Conservation (phyloP, 345 rosid species). For the Salix koriyanagi region DNA sequence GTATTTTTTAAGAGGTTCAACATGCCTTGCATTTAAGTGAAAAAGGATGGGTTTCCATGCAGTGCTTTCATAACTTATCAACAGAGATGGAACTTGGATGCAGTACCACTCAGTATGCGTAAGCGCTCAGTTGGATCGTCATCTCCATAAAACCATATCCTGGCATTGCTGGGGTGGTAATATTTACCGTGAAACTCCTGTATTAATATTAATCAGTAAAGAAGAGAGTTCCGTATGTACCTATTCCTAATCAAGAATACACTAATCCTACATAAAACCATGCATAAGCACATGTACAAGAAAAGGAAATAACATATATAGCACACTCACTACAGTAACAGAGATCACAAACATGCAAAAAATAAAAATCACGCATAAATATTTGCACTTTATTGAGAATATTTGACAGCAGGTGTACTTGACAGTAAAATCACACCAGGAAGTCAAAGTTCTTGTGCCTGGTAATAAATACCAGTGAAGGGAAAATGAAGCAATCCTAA, state of each 20-base stretch:
- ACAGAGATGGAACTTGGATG: background rate
- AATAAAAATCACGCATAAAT: background rate
- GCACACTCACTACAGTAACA: background rate
- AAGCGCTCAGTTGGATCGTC: slow-evolving; percentile 83
- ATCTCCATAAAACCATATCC: slow-evolving; percentile 98
- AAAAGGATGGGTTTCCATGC: background rate
- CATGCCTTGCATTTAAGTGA: background rate
- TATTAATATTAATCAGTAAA: slow-evolving; percentile 13
- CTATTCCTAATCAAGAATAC: background rate
- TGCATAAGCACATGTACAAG: background rate
- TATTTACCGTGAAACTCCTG: slow-evolving; percentile 89
- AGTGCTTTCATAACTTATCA: slow-evolving; percentile 6
- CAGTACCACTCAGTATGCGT: slow-evolving; percentile 74
- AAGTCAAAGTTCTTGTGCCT: background rate
- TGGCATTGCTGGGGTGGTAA: slow-evolving; percentile 93
- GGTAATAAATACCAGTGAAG: background rate
- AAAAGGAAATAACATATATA: background rate
- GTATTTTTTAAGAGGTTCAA: background rate
- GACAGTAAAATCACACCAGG: background rate
- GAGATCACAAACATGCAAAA: background rate
- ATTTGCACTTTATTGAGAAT: background rate
- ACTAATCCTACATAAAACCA: background rate
- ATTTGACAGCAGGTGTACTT: background rate
- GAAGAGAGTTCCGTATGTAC: slow-evolving; percentile 2
- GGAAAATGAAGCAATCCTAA: background rate